Evolutionary conservation across 106 monocot genomes (phyloP).

Genomic region (Acanthochlamys bracteata): DNA sequence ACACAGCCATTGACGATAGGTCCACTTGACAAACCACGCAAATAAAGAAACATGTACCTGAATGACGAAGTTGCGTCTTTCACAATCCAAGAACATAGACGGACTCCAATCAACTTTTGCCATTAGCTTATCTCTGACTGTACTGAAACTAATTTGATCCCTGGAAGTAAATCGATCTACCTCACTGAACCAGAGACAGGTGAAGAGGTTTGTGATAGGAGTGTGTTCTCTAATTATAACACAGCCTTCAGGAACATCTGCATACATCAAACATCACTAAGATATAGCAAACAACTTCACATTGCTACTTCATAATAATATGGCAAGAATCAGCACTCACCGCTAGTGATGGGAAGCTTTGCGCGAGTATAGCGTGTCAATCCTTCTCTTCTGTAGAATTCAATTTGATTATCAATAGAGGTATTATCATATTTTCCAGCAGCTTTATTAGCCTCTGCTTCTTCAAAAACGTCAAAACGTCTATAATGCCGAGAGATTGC

Average conservation of each 20-base stretch:
- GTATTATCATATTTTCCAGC: conserved; percentile 96
- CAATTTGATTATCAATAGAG: conserved; percentile 85
- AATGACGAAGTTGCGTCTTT: conserved; percentile 91
- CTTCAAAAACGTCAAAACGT: conserved; percentile 93
- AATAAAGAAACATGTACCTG: conserved; percentile 42
- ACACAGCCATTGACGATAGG: too few species aligned
- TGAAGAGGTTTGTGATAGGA: conserved; percentile 90
- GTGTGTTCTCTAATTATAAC: conserved; percentile 93
- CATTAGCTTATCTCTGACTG: conserved; percentile 76
- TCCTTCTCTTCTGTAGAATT: conserved; percentile 81
- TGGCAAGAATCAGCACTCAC: conserved; percentile 28
- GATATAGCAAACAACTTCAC: background rate
- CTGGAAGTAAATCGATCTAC: conserved; percentile 92
- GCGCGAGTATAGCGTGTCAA: conserved; percentile 71
- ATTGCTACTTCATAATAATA: background rate
- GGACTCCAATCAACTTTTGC: conserved; percentile 60
- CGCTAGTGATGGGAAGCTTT: conserved; percentile 92
- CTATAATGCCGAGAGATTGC: conserved; percentile 91
- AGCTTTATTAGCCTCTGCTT: conserved; percentile 96
- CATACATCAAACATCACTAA: background rate
- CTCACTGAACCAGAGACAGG: conserved; percentile 99
- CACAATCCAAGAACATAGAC: conserved; percentile 90
- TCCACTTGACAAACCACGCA: background rate
- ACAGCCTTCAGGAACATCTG: conserved; percentile 99
- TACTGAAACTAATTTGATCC: conserved; percentile 93